Evolutionary conservation across 805 yeast genomes (phyloP), one percentile per base, ranked within the genome.

Genomic region (Saccharomycopsis selenospora): DNA sequence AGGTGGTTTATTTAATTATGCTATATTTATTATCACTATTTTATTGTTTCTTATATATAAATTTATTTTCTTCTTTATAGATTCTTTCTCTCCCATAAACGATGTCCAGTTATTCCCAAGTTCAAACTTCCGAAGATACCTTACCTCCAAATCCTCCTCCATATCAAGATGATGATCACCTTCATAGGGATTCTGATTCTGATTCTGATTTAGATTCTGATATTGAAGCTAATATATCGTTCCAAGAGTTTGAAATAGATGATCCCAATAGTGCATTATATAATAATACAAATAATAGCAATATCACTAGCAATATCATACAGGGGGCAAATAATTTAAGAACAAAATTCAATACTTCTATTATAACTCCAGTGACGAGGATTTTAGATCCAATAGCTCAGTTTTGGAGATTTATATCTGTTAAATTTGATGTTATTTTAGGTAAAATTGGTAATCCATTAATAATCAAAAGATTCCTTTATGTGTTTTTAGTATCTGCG

Each of bases 401-500:
- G 40, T 42, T 66, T 1, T 67, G 69, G 55, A 52, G 59, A 4
- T 52, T 56, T 13, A 2, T 66, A 7, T 59, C 64, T 47, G 64
- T 67, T 36, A 70, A 72, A 46, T 66, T 78, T 46, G 96, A 90
- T 56, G 64, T 67, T 26, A 63, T 71, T 24, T 64, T 91, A 10
- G 47, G 46, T 2, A 52, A 52, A 41, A 18, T 52, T 26, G 55
- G 55, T 13, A 52, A 52, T 40, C 55, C 55, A n/a, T 29, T 52
- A 17, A 50, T 91, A 24, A 79, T 90, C 24, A 83, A 85, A 56
- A 69, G 98, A 38, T 69, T 90, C 36, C 63, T 85, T 2, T 87
- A 87, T 58, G 85, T 91, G 8, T 57, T 80, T 2, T 60, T 82
- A 43, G 76, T 87, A 55, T 76, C 87, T n/a, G 50, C 66, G 0